Percentiles rank a stretch among this genome's conserved stretches.
These are phyloP conservation scores for Corynascus novoguineensis DNA, from an alignment of 495 filamentous ascomycete genomes.

Conservation along the genomic window DNA sequence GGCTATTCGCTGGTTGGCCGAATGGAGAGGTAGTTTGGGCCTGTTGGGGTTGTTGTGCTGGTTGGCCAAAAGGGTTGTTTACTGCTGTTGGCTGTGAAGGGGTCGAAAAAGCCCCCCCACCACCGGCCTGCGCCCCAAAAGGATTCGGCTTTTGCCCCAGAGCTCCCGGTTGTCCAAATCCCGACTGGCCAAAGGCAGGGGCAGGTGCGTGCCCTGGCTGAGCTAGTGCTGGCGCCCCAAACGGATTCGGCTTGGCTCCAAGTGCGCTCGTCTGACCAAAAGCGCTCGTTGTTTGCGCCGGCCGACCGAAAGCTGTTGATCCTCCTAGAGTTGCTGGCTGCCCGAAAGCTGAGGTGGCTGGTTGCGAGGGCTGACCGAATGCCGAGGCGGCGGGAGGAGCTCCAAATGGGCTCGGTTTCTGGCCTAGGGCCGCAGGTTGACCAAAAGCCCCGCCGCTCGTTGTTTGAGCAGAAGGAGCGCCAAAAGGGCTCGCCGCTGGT, in stretches of 20 bases:
- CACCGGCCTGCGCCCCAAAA: slow-evolving; percentile 21
- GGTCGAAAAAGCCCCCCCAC: slow-evolving; percentile 9
- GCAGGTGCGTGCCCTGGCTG: slow-evolving; percentile 28
- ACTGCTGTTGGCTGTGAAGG: neutral
- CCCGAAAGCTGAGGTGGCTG: slow-evolving; percentile 35
- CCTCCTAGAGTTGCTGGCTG: neutral
- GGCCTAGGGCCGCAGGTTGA: slow-evolving; percentile 38
- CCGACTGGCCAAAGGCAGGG: slow-evolving; percentile 13
- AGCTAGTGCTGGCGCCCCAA: slow-evolving; percentile 20
- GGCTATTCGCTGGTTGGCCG: slow-evolving; percentile 1
- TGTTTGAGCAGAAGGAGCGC: slow-evolving; percentile 24
- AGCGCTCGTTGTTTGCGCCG: slow-evolving; percentile 15
- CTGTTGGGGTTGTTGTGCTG: slow-evolving; percentile 2
- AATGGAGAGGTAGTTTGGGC: slow-evolving; percentile 7
- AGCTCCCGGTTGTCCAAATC: slow-evolving; percentile 28
- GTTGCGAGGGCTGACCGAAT: slow-evolving; percentile 39
- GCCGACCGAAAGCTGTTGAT: slow-evolving; percentile 16
- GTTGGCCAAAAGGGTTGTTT: slow-evolving; percentile 19
- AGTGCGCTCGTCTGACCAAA: slow-evolving; percentile 30
- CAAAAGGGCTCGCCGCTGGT: slow-evolving; percentile 27
- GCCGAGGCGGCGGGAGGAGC: slow-evolving; percentile 29
- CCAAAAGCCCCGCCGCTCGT: slow-evolving; percentile 33
- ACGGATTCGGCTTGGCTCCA: slow-evolving; percentile 27
- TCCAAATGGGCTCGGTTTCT: slow-evolving; percentile 39
- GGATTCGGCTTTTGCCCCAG: slow-evolving; percentile 24